Base-by-base conservation (phyloP, 306 rosid genomes). In the Lathyrus sativus region DNA sequence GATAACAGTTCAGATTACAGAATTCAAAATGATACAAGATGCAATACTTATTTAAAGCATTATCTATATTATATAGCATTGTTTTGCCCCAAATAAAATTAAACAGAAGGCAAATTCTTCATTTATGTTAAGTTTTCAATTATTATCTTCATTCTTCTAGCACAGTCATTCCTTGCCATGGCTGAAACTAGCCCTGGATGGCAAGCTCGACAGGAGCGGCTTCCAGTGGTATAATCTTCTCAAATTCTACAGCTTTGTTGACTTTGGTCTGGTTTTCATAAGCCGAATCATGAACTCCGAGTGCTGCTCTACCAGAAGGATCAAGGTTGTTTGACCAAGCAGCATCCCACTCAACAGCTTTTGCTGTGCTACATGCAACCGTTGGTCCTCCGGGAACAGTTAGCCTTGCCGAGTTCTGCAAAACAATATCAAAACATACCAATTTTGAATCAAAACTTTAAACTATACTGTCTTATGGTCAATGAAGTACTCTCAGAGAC, bases 371-470 rank as follows among this genome's bases (percentile, higher is more conserved):
- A 44, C 99, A 95, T 4, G 99, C 99, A 6, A 95, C 76, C 78
- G 89, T 95, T 17, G 97, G 82, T 72, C 97, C 97, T 64, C 99
- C 97, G 0, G 99, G 99, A 73, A 95, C 97, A 4, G 87, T 88
- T 37, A 80, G 85, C 78, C 85, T 74, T 9, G 97, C 97, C 0
- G 97, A 87, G 83, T 95, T 90, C 97, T 95, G 85, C 72, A 78
- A 38, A 49, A 57, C 44, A 72, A 75, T 59, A 51, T 9, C 26
- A 15, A 6, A 31, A 37, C 66, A 46, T 15, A 60, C 17, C 49
- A 41, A 54, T 4, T 49, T 55, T 13, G 24, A 71, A 22, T 62
- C 44, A 74, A 42, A 9, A 42, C 48, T 33, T 56, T 56, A 56
- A 28, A 56, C n/a, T 26, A 55, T 56, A 38, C 1, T 56, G 9